phyloP scores from a whole-genome alignment of 208 protist genomes.

The Trypanosoma vivax region DNA sequence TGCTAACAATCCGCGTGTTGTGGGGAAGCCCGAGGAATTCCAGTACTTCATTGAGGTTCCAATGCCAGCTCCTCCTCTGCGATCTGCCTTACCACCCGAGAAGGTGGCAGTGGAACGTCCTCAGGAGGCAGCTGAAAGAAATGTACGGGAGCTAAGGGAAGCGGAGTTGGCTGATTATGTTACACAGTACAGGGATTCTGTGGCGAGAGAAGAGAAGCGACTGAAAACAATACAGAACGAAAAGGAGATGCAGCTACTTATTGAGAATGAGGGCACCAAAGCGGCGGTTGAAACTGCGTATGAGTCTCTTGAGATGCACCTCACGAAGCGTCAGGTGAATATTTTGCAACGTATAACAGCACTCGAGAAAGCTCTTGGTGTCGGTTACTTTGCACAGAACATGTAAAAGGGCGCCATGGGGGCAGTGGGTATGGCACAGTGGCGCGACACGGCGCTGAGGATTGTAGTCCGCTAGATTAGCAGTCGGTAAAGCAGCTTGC shows the following conservation, averaged over 20 bases:
- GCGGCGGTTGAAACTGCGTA: constrained; percentile 62
- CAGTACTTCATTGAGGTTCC: constrained; percentile 36
- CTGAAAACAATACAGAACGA: constrained; percentile 33
- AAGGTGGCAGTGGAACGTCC: constrained; percentile 11
- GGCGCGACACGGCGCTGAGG: neutral
- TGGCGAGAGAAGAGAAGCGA: constrained; percentile 24
- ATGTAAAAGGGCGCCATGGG: neutral
- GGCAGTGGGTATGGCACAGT: neutral
- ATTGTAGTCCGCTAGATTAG: neutral
- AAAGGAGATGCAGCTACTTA: constrained; percentile 56
- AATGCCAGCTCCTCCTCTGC: constrained; percentile 30
- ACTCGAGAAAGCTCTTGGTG: constrained; percentile 53
- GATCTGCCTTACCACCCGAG: constrained; percentile 6
- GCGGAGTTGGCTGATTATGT: constrained; percentile 34
- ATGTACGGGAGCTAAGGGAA: constrained; percentile 29
- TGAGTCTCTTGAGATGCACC: constrained; percentile 41
- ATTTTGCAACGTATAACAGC: constrained; percentile 70
- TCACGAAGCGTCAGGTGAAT: constrained; percentile 43
- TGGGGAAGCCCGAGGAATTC: constrained; percentile 6
- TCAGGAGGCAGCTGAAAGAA: constrained; percentile 16
- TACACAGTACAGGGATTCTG: constrained; percentile 37
- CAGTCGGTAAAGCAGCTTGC: neutral
- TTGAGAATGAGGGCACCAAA: constrained; percentile 48
- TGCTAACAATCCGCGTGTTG: constrained; percentile 12
- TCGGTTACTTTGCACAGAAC: constrained; percentile 11